These are phyloP conservation scores for Endocarpon pusillum DNA, from an alignment of 495 filamentous ascomycete species.

Conservation along the genomic window DNA sequence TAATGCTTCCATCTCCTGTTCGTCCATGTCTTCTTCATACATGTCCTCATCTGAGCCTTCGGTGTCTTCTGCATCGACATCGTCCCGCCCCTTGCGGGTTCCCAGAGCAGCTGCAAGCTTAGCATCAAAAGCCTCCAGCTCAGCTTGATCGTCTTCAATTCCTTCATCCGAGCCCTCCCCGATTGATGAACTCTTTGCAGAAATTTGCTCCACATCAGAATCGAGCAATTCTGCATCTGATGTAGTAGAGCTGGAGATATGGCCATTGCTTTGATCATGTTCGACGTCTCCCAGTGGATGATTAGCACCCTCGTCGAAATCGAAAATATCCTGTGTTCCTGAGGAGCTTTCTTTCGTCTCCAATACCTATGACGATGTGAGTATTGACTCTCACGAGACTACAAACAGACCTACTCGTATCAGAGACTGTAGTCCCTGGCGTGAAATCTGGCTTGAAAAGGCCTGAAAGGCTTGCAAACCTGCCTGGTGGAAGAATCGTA, in stretches of 20 bases:
- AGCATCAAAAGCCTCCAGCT: conserved; percentile 51
- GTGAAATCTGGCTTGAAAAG: conserved; percentile 53
- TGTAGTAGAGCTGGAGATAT: no score
- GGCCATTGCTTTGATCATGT: no score
- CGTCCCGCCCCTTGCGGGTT: conserved; percentile 40
- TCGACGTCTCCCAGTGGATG: no score
- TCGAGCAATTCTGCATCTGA: no score
- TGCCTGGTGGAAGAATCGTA: conserved; percentile 67
- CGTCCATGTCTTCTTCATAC: no score
- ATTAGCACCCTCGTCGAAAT: no score
- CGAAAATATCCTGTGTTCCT: conserved; percentile 76
- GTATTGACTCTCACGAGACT: conserved; percentile 3
- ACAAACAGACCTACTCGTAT: conserved; percentile 35
- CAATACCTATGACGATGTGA: conserved; percentile 34
- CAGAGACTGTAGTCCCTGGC: conserved; percentile 56
- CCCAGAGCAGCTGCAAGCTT: conserved; percentile 61
- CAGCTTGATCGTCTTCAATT: conserved; percentile 29
- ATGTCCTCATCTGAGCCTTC: no score
- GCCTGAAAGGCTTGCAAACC: conserved; percentile 72
- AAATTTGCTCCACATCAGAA: no score
- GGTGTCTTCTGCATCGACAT: conserved; percentile 33
- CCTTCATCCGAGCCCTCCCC: conserved; percentile 17
- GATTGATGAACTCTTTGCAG: no score
- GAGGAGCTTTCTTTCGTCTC: conserved; percentile 61
- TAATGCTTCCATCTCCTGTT: conserved; percentile 86